Evolutionary conservation across 495 filamentous ascomycete species (phyloP), one percentile per base, ranked within the genome.

Genomic region (Aspergillus avenaceus): DNA sequence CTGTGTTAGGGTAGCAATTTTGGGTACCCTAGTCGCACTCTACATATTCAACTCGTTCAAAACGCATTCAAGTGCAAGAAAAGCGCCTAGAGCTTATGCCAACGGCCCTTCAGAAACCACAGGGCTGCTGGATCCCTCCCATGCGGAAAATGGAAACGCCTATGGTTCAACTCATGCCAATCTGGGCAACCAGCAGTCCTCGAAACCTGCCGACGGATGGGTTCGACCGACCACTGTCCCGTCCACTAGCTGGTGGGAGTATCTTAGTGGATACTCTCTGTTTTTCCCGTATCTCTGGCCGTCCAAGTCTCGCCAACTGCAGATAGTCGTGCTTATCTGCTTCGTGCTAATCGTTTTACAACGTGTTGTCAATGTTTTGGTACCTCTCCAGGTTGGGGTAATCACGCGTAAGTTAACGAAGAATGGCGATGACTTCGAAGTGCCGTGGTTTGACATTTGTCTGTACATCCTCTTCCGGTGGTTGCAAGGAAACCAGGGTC

Each of bases 251-350:
- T 88, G 89, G 89, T 89, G 86, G 82, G 93, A 97, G 63, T 98
- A 98, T 62, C 70, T 92, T 42, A 83, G 84, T 50, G 87, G 88
- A 16, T 97, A 95, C 64, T 84, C 82, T 14, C 72, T 95, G 19
- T 95, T 97, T 69, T 91, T 95, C 66, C 91, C 90, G 0, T 97
- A 96, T 60, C 81, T 96, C 34, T 97, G 92, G 92, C 92, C 90
- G 13, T 84, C 81, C 49, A 89, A 90, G 57, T 82, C 87, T 22
- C 66, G 73, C 27, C 73, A 71, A 54, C 74, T 96, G 19, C 86
- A 96, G 70, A 42, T 87, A 21, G 71, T 87, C 32, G 87, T 93
- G n/a, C 52, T 95, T 3, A 50, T 88, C 29, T 96, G 92, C 68
- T 87, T 96, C 55, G 25, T 81, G 19, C 75, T 97, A 32, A 78